Base-by-base conservation (phyloP, 2,329 filamentous ascomycete species). In the Penicillium frequentans region DNA sequence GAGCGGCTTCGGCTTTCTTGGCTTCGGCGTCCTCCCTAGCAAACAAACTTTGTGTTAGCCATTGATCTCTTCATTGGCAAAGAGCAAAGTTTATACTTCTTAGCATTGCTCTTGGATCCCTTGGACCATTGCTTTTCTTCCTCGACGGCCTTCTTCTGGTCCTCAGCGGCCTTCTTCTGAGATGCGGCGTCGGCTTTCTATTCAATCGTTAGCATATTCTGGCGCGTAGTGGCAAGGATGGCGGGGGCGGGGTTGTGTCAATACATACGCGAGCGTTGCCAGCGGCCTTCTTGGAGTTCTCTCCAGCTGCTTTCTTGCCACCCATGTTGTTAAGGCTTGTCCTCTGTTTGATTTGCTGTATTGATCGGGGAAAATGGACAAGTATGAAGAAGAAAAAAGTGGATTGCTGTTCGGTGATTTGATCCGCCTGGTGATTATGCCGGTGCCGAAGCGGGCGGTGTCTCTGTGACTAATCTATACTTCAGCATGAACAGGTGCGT, bases 101-200 rank as follows among this genome's bases (percentile, higher is more conserved):
- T 99, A 43, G 88, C 81, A 68, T 80, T 90, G 65, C 83, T 89
- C 81, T 98, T 99, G 53, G 91, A 75, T 42, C 95, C 95, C 77
- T 95, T 91, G 11, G 82, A 69, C 95, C 95, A 99, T 67, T 96
- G 82, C 54, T 84, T 82, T 5, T 87, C 84, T 69, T 97, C 93
- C 27, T 75, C 85, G 3, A 81, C 84, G 5, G 86, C 86, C 53
- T 81, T 84, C 76, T 88, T 88, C 37, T 83, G 78, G 39, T 91
- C 84, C 58, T 88, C 87, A 3, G 76, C 86, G 0, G 91, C 90
- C 57, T 87, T 83, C 78, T 98, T 98, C 55, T 84, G 78, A 9
- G 90, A 90, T 1, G 92, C 93, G 3, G 86, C 88, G 49, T 97
- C 92, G 61, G 92, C 92, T 82, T 99, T 98, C 78, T 91, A 85